Evolutionary conservation across 1,284 basidiomycete species (phyloP).

Genomic region (Boletus mariae): DNA sequence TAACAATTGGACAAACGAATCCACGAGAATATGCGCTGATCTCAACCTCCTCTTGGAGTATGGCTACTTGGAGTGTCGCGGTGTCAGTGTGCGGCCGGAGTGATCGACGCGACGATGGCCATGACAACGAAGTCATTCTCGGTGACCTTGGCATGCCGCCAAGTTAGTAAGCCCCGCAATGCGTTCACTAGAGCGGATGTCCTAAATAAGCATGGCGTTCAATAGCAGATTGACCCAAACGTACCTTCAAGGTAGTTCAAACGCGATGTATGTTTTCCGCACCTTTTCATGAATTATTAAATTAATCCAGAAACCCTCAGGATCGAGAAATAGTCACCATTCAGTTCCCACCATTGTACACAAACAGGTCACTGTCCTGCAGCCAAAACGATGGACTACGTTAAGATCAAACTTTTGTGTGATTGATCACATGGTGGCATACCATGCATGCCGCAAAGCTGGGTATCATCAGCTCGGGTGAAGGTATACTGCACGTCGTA

Average conservation of each 20-base stretch:
- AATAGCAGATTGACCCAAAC: not conserved
- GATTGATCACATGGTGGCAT: not conserved
- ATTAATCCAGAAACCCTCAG: not conserved
- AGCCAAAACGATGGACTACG: conserved; percentile 58
- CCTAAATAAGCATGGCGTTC: not conserved
- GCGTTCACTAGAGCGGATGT: not conserved
- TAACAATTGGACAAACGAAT: not conserved
- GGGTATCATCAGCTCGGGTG: conserved; percentile 47
- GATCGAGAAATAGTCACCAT: not conserved
- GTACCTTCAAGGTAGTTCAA: not conserved
- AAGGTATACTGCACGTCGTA: conserved; percentile 47
- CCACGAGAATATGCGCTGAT: not conserved
- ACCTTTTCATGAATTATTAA: not conserved
- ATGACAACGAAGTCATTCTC: not conserved
- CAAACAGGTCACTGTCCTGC: conserved; percentile 49
- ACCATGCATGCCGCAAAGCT: conserved; percentile 23
- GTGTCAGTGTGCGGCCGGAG: not conserved
- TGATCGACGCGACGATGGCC: not conserved
- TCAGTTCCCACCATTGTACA: conserved; percentile 1
- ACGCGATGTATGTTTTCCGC: not conserved
- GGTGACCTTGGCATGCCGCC: not conserved
- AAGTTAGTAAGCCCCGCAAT: not conserved
- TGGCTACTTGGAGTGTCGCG: not conserved
- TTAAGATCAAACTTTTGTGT: not conserved
- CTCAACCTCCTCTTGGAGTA: not conserved